Evolutionary conservation across 768 basidiomycete species (phyloP), one percentile per base, ranked within the genome.

Genomic region (Tremella yokohamensis): DNA sequence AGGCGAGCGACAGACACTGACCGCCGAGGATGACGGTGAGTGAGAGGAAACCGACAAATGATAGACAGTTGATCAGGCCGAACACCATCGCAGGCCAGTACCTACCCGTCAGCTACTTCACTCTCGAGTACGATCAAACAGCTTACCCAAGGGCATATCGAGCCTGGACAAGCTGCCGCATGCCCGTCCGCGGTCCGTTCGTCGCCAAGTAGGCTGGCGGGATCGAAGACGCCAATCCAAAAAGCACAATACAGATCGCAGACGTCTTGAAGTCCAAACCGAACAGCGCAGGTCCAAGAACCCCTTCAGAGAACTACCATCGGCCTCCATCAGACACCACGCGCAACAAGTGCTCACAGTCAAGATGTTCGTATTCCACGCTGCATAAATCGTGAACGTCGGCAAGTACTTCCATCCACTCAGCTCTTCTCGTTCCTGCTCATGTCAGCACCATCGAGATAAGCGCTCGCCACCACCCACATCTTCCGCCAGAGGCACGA

Each of bases 141-240:
- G 19, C 52, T 44, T 24, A 49, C 58, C 59, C 53, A 29, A 56
- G 29, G 15, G 59, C 59, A 45, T 49, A 60, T 39, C 59, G 34
- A 25, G 89, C 85, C 44, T 84, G 82, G 29, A 88, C 83, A 87
- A 92, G 89, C 64, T 90, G 86, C 16, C 89, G 81, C 68, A 86
- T 82, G 8, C 91, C 91, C 0, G 87, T 78, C 70, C 84, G 85
- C 0, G 89, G 87, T 8, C 89, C 59, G 44, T 60, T 60, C 18
- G 25, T 53, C 8, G 61, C 61, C 8, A 58, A 38, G 24, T 58
- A 62, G 13, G 61, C 56, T 9, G 52, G 56, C 3, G 61, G 57
- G 3, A 62, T 38, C 47, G 37, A 56, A 22, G 60, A 57, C 19
- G 56, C 49, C 15, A 60, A 54, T 3, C 60, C 62, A 54, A 69